These are phyloP conservation scores for Cryptosporidium parvum DNA, from an alignment of 169 alveolate species.

Conservation along the genomic window DNA sequence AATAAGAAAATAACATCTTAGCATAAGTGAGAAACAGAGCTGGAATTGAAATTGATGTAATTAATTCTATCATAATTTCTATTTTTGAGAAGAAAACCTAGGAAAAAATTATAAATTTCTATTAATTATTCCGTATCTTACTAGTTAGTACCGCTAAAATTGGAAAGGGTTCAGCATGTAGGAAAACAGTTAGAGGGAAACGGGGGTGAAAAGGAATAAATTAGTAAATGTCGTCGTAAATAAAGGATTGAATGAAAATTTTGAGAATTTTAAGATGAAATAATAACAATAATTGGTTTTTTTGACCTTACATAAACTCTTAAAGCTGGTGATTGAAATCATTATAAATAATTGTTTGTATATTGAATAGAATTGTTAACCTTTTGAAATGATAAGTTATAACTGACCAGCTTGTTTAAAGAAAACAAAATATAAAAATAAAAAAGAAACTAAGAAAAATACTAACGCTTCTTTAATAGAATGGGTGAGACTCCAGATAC, in stretches of 20 bases:
- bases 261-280: constrained; percentile 20
- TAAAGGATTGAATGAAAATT: constrained; percentile 12
- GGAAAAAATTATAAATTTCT: constrained; percentile 10
- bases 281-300: background rate
- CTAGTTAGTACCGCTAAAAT: constrained; percentile 59
- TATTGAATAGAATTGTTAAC: background rate
- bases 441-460: background rate
- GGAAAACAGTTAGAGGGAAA: constrained; percentile 62
- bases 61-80: background rate
- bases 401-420: background rate
- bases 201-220: constrained; percentile 50
- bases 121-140: constrained; percentile 33
- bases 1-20: background rate
- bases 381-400: constrained; percentile 20
- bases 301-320: background rate
- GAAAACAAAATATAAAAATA: background rate
- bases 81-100: background rate
- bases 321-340: background rate
- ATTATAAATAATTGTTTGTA: background rate
- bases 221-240: constrained; percentile 62
- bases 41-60: background rate
- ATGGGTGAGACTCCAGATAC: constrained; percentile 21
- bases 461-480: background rate
- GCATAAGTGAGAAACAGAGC: background rate
- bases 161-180: constrained; percentile 36